Conservation (phyloP, 257 asterid species). For the Verbascum thapsus region DNA sequence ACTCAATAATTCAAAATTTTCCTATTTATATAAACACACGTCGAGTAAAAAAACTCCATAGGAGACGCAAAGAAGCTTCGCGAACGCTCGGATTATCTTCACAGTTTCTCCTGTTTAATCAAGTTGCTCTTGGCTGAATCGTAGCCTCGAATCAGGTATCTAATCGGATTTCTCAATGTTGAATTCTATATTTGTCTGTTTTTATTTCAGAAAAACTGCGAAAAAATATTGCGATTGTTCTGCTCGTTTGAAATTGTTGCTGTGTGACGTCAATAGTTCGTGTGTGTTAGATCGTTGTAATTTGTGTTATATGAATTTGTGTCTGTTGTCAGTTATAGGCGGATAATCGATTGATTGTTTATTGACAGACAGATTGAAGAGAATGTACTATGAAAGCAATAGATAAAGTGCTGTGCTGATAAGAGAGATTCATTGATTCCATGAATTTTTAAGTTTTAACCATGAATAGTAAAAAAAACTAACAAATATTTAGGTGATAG, state of each 20-base stretch:
- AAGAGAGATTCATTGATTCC: slow-evolving; percentile 33
- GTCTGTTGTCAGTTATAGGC: slow-evolving; percentile 15
- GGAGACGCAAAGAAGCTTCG: slow-evolving; percentile 25
- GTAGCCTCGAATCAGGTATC: slow-evolving; percentile 15
- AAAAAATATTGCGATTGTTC: too few relatives aligned
- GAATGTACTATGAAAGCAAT: slow-evolving; percentile 25
- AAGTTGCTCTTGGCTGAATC: slow-evolving; percentile 3
- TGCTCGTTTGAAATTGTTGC: slow-evolving; percentile 14
- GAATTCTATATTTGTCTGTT: not conserved
- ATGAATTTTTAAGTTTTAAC: slow-evolving; percentile 27
- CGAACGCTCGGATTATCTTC: slow-evolving; percentile 25
- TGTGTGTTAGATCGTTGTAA: not conserved
- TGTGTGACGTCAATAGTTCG: not conserved
- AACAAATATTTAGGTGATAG: slow-evolving; percentile 17
- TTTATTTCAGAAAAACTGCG: not conserved
- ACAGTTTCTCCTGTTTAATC: not conserved
- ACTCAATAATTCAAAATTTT: too few relatives aligned
- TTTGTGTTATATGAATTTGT: slow-evolving; percentile 13
- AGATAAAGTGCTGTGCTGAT: slow-evolving; percentile 34
- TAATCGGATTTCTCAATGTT: not conserved
- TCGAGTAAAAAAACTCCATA: too few relatives aligned
- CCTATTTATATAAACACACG: too few relatives aligned
- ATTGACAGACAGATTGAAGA: slow-evolving; percentile 42
- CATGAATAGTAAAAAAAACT: slow-evolving; percentile 14
- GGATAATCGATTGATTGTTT: slow-evolving; percentile 27